Evolutionary conservation across 148 eudicot species (phyloP), one percentile per base, ranked within the genome.

Genomic region (Rheum nobile): DNA sequence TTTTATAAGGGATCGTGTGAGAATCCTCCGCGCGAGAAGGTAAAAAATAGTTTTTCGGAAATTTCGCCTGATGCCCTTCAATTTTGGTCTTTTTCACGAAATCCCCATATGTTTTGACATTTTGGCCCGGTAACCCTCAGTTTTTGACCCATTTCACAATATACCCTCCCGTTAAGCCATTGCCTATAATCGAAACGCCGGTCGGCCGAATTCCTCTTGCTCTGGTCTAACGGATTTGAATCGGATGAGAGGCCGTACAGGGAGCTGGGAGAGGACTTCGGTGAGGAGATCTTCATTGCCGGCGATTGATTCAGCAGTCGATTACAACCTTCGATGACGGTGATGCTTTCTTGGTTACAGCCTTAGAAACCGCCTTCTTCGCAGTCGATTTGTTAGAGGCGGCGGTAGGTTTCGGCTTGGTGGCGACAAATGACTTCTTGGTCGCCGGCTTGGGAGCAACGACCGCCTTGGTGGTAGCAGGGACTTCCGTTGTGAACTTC

Each of bases 161-260:
- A n/a, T n/a, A n/a, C n/a, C n/a, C n/a, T n/a, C n/a, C n/a, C n/a
- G n/a, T n/a, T n/a, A 47, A 86, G 81, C 42, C n/a, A n/a, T n/a
- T n/a, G n/a, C n/a, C n/a, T n/a, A n/a, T n/a, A n/a, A 86, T 67
- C 0, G 87, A 84, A 42, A 84, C 83, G 86, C 82, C 79, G 74
- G 77, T 75, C n/a, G n/a, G 78, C 75, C 77, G 79, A n/a, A n/a
- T n/a, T n/a, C n/a, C n/a, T n/a, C n/a, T n/a, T n/a, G n/a, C n/a
- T n/a, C n/a, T n/a, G n/a, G n/a, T n/a, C 42, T 75, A 13, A 84
- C 78, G 77, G 61, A 71, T 79, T 84, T 86, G 84, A 86, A 79
- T 19, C 76, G 80, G 44, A 86, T 38, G 6, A 84, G 86, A 71
- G 83, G 72, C 67, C 73, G 79, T 0, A 39, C 61, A 1, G 86